These are phyloP conservation scores for Colletotrichum ledebouriae DNA, from an alignment of 2,329 filamentous ascomycete genomes.

Conservation along the genomic window DNA sequence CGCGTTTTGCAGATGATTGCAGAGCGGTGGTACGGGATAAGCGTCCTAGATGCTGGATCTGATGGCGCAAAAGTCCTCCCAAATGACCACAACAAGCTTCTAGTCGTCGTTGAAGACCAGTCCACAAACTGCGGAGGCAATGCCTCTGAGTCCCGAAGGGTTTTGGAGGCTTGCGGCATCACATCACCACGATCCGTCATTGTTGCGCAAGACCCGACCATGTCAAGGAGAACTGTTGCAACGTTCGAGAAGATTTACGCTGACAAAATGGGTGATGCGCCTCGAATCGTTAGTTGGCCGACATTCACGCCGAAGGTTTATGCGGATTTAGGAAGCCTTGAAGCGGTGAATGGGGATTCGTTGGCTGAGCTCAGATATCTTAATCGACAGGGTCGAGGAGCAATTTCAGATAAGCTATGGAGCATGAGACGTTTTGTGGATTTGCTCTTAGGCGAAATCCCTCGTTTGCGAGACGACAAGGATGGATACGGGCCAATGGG, in stretches of 20 bases:
- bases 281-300: slow-evolving; percentile 30
- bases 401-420: slow-evolving; percentile 51
- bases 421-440: slow-evolving; percentile 54
- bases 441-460: slow-evolving; percentile 58
- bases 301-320: slow-evolving; percentile 34
- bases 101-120: slow-evolving; percentile 56
- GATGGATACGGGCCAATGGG: slow-evolving; percentile 59
- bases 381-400: neutral
- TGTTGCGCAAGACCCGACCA: slow-evolving; percentile 61
- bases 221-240: slow-evolving; percentile 56
- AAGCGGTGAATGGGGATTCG: neutral
- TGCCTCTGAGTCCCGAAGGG: slow-evolving; percentile 51
- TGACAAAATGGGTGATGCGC: slow-evolving; percentile 6
- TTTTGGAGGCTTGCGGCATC: slow-evolving; percentile 51
- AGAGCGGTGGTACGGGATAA: slow-evolving; percentile 46
- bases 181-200: slow-evolving; percentile 47
- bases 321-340: neutral
- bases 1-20: slow-evolving; percentile 54
- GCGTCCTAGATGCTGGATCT: neutral
- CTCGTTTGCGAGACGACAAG: slow-evolving; percentile 56
- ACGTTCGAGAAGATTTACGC: slow-evolving; percentile 57
- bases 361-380: slow-evolving; percentile 10
- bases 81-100: slow-evolving; percentile 3
- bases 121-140: slow-evolving; percentile 62
- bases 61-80: slow-evolving; percentile 1